Conservation (phyloP, 441 rosid genomes). For the Kokia cookei region DNA sequence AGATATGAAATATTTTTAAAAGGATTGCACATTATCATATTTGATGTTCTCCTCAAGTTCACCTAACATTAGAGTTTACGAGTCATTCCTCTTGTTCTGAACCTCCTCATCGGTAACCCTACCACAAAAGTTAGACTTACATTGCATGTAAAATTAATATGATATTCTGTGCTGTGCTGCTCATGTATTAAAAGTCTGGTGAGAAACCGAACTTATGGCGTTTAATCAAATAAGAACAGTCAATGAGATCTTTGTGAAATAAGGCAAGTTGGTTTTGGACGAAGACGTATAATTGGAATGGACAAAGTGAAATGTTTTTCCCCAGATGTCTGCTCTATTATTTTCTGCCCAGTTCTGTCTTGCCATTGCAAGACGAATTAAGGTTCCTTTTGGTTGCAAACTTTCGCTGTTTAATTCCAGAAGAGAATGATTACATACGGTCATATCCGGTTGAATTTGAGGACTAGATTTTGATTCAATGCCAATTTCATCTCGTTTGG, state of each 20-base stretch:
- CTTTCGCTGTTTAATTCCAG: neutral
- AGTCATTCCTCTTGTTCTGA: neutral
- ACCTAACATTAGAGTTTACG: neutral
- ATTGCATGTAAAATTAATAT: no score
- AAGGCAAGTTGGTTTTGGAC: no score
- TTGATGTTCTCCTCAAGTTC: neutral
- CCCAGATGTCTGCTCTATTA: neutral
- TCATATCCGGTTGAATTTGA: neutral
- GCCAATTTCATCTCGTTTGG: neutral
- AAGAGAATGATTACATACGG: neutral
- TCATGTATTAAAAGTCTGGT: no score
- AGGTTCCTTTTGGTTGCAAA: neutral
- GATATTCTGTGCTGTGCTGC: no score
- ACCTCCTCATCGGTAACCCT: no score
- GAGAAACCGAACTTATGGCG: no score
- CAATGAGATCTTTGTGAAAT: no score
- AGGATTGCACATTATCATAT: neutral
- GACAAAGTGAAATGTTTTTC: neutral
- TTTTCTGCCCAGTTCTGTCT: neutral
- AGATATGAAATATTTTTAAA: neutral
- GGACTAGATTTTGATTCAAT: neutral
- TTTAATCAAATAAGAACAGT: no score
- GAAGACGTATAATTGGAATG: no score
- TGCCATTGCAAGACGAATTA: neutral
- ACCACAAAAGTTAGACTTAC: no score